Conservation (phyloP, 2,329 filamentous ascomycete genomes). For the Nakataea oryzae region DNA sequence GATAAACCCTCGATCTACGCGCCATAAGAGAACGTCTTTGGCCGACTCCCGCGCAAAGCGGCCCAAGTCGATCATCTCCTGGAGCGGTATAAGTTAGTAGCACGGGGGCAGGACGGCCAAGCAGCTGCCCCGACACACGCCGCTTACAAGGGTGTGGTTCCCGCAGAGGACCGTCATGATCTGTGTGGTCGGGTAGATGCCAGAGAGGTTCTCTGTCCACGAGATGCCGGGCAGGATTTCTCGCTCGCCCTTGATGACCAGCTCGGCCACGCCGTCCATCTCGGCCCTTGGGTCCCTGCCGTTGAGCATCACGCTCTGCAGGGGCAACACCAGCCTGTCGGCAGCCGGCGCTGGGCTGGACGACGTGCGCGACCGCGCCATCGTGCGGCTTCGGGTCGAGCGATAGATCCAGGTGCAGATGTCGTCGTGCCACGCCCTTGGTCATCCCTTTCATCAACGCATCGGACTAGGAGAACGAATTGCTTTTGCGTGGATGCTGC, state of each 20-base stretch:
- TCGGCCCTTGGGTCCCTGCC: not conserved
- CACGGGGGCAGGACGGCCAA: not conserved
- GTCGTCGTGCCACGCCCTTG: not conserved
- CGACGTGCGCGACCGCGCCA: not conserved
- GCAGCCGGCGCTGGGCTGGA: not conserved
- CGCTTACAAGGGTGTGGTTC: not conserved
- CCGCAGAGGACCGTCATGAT: conserved; percentile 2
- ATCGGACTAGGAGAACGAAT: too few species aligned
- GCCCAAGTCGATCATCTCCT: not conserved
- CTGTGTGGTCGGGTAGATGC: not conserved
- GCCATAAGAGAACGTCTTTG: not conserved
- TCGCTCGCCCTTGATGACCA: conserved; percentile 2
- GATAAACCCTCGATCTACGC: not conserved
- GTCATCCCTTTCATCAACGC: not conserved
- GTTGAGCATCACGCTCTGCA: not conserved
- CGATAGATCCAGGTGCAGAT: not conserved
- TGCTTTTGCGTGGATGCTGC: not conserved
- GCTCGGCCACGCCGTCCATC: not conserved
- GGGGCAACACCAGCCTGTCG: conserved; percentile 2
- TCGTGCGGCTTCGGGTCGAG: not conserved
- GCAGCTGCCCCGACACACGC: not conserved
- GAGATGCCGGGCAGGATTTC: not conserved
- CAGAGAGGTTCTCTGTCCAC: not conserved
- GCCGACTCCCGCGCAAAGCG: not conserved
- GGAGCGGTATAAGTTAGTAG: not conserved